Evolutionary conservation across 371 early-diverging fungal species (phyloP).

Genomic region (Modicella reniformis): DNA sequence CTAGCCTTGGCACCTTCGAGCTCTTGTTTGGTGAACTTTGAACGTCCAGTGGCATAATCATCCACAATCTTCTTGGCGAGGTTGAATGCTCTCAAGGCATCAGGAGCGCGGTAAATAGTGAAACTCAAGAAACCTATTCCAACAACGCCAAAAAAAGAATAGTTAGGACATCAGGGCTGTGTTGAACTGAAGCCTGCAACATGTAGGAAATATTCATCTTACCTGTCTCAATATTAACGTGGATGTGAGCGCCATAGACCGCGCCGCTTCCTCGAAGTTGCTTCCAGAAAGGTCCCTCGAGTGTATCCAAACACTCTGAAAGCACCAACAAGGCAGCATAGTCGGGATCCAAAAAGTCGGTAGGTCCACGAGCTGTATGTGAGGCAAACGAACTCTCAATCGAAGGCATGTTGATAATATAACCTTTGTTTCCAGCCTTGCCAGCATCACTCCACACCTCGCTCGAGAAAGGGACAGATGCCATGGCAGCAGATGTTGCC

Average conservation of each 20-base stretch:
- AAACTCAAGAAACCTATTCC: slow-evolving; percentile 61
- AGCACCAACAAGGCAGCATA: slow-evolving; percentile 69
- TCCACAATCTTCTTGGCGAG: slow-evolving; percentile 67
- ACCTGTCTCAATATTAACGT: slow-evolving; percentile 60
- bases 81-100: slow-evolving; percentile 69
- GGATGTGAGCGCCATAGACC: slow-evolving; percentile 68
- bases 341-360: slow-evolving; percentile 64
- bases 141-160: not conserved
- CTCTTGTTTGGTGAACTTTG: slow-evolving; percentile 64
- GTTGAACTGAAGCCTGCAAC: too few species aligned
- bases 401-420: slow-evolving; percentile 66
- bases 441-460: slow-evolving; percentile 64
- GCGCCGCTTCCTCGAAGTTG: slow-evolving; percentile 75
- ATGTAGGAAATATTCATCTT: not conserved
- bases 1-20: slow-evolving; percentile 75
- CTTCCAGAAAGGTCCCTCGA: slow-evolving; percentile 77
- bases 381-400: slow-evolving; percentile 72
- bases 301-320: slow-evolving; percentile 68
- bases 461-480: slow-evolving; percentile 62
- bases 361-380: slow-evolving; percentile 63
- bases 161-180: not conserved
- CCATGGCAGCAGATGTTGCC: slow-evolving; percentile 22
- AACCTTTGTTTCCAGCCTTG: slow-evolving; percentile 59
- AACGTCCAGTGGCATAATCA: slow-evolving; percentile 61
- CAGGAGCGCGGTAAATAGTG: slow-evolving; percentile 66